phyloP scores from a whole-genome alignment of 2,329 filamentous ascomycete species.

The Leptodontidium sp. region DNA sequence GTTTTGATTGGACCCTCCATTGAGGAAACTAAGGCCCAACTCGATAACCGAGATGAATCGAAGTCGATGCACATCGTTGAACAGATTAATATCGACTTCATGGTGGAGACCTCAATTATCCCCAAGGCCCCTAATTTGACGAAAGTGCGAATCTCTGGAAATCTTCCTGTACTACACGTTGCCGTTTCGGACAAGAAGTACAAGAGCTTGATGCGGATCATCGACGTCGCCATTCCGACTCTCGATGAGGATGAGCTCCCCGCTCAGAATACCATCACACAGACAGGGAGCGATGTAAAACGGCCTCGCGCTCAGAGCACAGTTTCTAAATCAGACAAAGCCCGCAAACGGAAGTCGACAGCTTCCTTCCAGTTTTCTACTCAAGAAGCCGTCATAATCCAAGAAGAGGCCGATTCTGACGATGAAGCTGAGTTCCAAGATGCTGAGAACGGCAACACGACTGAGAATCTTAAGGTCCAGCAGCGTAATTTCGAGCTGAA shows the following conservation, averaged over 20 bases:
- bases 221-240: constrained; percentile 93
- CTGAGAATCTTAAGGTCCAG: constrained; percentile 74
- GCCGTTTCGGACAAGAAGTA: constrained; percentile 95
- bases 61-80: constrained; percentile 90
- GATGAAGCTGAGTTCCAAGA: constrained; percentile 73
- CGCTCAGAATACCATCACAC: constrained; percentile 19
- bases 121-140: constrained; percentile 94
- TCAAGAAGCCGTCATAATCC: constrained; percentile 79
- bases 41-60: constrained; percentile 71
- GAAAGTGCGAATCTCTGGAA: constrained; percentile 89
- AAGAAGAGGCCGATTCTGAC: constrained; percentile 61
- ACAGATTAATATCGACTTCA: constrained; percentile 96
- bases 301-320: constrained; percentile 41
- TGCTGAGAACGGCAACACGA: constrained; percentile 63
- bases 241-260: constrained; percentile 63
- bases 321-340: constrained; percentile 52
- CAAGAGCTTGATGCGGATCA: constrained; percentile 94
- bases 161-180: constrained; percentile 90
- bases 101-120: constrained; percentile 95
- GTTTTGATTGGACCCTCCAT: constrained; percentile 94
- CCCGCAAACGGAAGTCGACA: constrained; percentile 65
- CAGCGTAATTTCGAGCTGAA: constrained; percentile 96
- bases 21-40: constrained; percentile 84
- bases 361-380: constrained; percentile 78
- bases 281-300: constrained; percentile 15